phyloP scores from a whole-genome alignment of 805 yeast species.

The Teunomyces kruisii region DNA sequence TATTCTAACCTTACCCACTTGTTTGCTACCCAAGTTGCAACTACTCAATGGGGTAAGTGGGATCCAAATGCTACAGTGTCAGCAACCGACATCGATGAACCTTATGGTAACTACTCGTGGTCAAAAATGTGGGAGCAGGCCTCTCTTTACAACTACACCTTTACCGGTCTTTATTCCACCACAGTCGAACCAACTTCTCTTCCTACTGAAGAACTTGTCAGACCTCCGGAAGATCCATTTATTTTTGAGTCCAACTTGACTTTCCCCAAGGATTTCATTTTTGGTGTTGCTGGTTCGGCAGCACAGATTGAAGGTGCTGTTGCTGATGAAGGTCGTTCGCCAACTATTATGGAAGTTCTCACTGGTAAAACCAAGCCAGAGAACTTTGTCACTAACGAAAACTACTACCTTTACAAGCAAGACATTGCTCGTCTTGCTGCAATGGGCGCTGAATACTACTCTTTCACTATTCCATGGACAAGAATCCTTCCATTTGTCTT shows the following conservation, averaged over 20 bases:
- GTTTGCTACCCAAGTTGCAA: slow-evolving; percentile 3
- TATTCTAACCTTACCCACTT: slow-evolving; percentile 1
- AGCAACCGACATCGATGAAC: slow-evolving; percentile 18
- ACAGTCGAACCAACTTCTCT: slow-evolving; percentile 17
- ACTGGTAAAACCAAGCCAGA: slow-evolving; percentile 13
- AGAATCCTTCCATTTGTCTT: slow-evolving; percentile 31
- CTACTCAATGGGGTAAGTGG: slow-evolving; percentile 20
- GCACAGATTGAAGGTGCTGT: slow-evolving; percentile 38
- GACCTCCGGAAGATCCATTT: slow-evolving; percentile 19
- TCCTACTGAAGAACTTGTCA: slow-evolving; percentile 12
- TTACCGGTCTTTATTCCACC: slow-evolving; percentile 6
- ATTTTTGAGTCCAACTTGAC: slow-evolving; percentile 12
- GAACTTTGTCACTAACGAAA: slow-evolving; percentile 26
- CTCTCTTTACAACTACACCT: slow-evolving; percentile 12
- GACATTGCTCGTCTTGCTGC: slow-evolving; percentile 31
- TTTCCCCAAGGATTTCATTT: slow-evolving; percentile 16
- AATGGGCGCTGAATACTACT: slow-evolving; percentile 29
- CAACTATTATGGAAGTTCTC: slow-evolving; percentile 26
- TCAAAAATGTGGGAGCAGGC: slow-evolving; percentile 16
- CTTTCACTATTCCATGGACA: slow-evolving; percentile 35
- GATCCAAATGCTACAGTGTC: slow-evolving; percentile 11
- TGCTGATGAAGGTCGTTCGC: slow-evolving; percentile 31
- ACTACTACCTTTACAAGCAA: slow-evolving; percentile 32
- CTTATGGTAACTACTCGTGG: slow-evolving; percentile 22
- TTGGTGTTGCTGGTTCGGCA: slow-evolving; percentile 35